Percentiles rank a stretch among this genome's conserved stretches.
Evolutionary conservation across 2,329 filamentous ascomycete genomes (phyloP).

Genomic region (Orbilia javanica): DNA sequence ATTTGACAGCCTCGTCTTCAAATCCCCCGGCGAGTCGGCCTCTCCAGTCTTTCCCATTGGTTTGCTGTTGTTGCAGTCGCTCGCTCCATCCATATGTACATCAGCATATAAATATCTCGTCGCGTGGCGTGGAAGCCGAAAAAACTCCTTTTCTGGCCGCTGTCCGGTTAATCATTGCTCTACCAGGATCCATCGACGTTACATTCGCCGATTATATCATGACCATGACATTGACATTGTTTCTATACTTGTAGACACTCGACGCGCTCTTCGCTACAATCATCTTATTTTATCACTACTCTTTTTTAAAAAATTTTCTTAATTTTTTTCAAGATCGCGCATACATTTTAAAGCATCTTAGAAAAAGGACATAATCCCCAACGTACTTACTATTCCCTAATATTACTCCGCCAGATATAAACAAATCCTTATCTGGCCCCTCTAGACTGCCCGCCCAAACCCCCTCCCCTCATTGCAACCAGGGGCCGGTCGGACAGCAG

Average conservation of each 20-base stretch:
- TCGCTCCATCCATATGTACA: neutral
- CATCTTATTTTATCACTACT: neutral
- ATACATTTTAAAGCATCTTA: neutral
- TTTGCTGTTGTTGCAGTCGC: neutral
- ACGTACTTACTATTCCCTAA: neutral
- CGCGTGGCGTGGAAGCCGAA: neutral
- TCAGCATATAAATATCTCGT: neutral
- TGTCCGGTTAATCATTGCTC: constrained; percentile 9
- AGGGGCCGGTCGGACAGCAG: neutral
- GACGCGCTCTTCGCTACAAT: neutral
- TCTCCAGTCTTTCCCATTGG: neutral
- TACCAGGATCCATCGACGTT: constrained; percentile 47
- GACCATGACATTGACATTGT: neutral
- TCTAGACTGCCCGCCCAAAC: neutral
- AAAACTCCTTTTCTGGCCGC: neutral
- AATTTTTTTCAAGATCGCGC: neutral
- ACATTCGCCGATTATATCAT: constrained; percentile 31
- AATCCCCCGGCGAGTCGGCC: neutral
- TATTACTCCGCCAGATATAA: neutral
- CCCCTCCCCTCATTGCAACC: neutral
- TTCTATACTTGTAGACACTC: constrained; percentile 3
- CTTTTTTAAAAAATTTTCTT: constrained; percentile 2
- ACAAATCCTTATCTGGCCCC: neutral
- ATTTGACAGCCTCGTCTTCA: neutral
- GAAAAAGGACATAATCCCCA: neutral